Percentiles rank a stretch among this genome's conserved stretches.
phyloP scores from a whole-genome alignment of 2,329 filamentous ascomycete species.

The Talaromyces funiculosus region DNA sequence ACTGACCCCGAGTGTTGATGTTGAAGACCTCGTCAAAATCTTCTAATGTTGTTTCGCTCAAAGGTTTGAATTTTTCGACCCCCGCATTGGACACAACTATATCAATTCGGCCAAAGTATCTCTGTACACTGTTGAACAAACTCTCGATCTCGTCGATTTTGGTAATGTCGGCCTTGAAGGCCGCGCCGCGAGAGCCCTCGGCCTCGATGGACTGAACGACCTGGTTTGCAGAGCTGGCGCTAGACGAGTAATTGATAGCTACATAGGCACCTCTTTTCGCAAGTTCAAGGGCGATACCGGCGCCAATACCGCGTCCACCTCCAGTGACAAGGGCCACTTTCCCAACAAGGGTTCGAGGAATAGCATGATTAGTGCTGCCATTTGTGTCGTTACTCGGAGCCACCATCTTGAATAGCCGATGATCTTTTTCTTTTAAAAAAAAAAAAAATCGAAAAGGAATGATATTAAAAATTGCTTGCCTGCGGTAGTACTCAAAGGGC shows the following conservation, averaged over 20 bases:
- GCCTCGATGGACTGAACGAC: conserved; percentile 62
- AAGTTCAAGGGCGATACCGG: conserved; percentile 38
- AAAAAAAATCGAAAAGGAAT: not conserved
- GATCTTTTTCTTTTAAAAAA: not conserved
- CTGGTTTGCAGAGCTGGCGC: conserved; percentile 57
- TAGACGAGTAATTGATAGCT: conserved; percentile 50
- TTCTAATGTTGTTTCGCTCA: conserved; percentile 21
- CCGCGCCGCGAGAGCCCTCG: conserved; percentile 56
- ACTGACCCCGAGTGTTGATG: conserved; percentile 59
- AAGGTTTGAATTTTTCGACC: conserved; percentile 30
- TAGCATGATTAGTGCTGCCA: not conserved
- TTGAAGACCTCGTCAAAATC: conserved; percentile 51
- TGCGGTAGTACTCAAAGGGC: no score
- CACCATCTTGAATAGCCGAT: not conserved
- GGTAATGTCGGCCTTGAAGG: conserved; percentile 64
- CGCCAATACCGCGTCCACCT: conserved; percentile 37
- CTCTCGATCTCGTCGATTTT: conserved; percentile 57
- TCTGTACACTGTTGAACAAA: conserved; percentile 59
- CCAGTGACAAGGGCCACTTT: conserved; percentile 36
- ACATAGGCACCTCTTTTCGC: conserved; percentile 36
- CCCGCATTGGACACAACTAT: conserved; percentile 64
- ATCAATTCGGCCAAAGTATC: conserved; percentile 61
- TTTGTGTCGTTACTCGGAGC: conserved; percentile 9
- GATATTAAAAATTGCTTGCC: not conserved
- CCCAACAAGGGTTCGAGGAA: conserved; percentile 5